Percentiles rank a stretch among this genome's conserved stretches.
Evolutionary conservation across 148 eudicot species (phyloP).

Genomic region (Silene latifolia): DNA sequence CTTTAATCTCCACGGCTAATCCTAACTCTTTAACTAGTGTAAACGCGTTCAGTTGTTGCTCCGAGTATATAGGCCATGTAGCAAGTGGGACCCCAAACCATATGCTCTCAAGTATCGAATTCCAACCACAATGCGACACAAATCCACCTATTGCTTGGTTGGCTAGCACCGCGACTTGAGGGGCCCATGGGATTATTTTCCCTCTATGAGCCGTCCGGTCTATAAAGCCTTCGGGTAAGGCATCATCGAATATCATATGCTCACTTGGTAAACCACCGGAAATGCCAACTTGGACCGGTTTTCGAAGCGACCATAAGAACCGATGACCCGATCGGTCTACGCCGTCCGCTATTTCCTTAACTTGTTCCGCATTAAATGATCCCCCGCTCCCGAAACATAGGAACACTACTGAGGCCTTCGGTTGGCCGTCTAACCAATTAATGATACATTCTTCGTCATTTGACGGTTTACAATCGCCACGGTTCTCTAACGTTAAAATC

Average conservation of each 20-base stretch:
- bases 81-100: conserved; percentile 46
- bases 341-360: conserved; percentile 46
- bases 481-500: conserved; percentile 19
- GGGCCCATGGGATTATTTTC: conserved; percentile 38
- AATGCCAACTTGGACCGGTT: conserved; percentile 20
- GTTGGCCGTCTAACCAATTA: conserved; percentile 52
- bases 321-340: conserved; percentile 37
- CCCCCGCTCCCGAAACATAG: conserved; percentile 62
- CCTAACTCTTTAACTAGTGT: conserved; percentile 34
- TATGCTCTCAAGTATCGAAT: conserved; percentile 44
- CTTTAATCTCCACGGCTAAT: conserved; percentile 37
- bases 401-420: conserved; percentile 42
- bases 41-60: conserved; percentile 52
- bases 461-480: not conserved
- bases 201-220: conserved; percentile 20
- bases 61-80: conserved; percentile 42
- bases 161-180: conserved; percentile 35
- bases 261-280: not conserved
- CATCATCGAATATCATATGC: not conserved
- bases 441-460: conserved; percentile 15
- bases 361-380: conserved; percentile 31
- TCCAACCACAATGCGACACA: conserved; percentile 63
- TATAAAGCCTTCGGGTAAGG: conserved; percentile 29
- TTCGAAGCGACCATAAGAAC: conserved; percentile 42
- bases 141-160: conserved; percentile 42